Evolutionary conservation across 495 filamentous ascomycete genomes (phyloP).

Genomic region (Penicillium atrosanguineum): DNA sequence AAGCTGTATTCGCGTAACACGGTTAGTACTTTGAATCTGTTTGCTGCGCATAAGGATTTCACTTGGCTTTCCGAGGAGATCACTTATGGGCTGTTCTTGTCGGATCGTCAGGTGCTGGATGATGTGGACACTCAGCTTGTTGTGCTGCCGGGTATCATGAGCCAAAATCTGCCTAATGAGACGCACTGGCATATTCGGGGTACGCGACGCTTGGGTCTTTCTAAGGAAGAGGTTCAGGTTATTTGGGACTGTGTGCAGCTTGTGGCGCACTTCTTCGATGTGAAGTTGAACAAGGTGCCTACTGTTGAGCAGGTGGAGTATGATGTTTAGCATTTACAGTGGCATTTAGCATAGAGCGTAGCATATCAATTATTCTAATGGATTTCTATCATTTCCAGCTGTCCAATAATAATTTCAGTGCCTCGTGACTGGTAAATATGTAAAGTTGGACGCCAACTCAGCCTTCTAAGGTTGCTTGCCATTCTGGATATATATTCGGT

Average conservation of each 20-base stretch:
- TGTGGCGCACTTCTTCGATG: constrained; percentile 36
- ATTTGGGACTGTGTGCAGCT: constrained; percentile 39
- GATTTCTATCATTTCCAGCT: too few species aligned
- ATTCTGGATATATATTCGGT: too few species aligned
- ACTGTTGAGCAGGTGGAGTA: constrained; percentile 47
- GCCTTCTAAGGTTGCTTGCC: too few species aligned
- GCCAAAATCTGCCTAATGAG: constrained; percentile 51
- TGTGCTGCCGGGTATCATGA: constrained; percentile 56
- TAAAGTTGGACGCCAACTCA: too few species aligned
- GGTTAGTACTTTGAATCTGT: constrained; percentile 35
- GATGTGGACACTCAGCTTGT: constrained; percentile 55
- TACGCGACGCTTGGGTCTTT: constrained; percentile 48
- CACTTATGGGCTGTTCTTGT: constrained; percentile 58
- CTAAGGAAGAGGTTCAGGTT: constrained; percentile 48
- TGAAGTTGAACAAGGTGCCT: constrained; percentile 42
- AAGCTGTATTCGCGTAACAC: constrained; percentile 40
- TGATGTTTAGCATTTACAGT: constrained; percentile 27
- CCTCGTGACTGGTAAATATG: too few species aligned
- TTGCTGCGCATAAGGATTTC: constrained; percentile 53
- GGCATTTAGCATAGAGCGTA: background rate
- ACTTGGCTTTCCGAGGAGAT: constrained; percentile 39
- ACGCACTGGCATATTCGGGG: constrained; percentile 60
- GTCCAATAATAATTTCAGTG: too few species aligned
- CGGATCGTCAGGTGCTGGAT: constrained; percentile 50
- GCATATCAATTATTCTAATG: background rate